A percentile compares a stretch with the other conserved stretches of the same genome.
Conservation (phyloP, 768 basidiomycete species). For the Hysterangium stoloniferum region DNA sequence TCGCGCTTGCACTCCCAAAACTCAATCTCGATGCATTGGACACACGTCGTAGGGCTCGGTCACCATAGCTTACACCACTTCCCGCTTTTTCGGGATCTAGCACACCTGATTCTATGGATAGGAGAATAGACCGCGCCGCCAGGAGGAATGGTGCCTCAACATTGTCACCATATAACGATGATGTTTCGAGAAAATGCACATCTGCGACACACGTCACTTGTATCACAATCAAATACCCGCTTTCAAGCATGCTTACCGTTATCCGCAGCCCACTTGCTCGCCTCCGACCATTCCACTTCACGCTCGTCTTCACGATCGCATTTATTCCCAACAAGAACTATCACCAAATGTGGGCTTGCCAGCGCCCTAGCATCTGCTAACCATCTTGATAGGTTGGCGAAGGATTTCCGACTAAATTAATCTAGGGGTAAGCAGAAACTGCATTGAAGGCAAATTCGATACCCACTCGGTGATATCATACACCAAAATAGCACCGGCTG, state of each 20-base stretch:
- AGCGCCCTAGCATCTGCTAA: slow-evolving; percentile 88
- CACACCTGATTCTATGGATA: slow-evolving; percentile 83
- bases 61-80: slow-evolving; percentile 94
- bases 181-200: slow-evolving; percentile 89
- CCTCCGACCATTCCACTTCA: slow-evolving; percentile 94
- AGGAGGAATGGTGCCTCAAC: slow-evolving; percentile 86
- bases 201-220: slow-evolving; percentile 37
- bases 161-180: slow-evolving; percentile 88
- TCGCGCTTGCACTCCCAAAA: slow-evolving; percentile 67
- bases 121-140: slow-evolving; percentile 78
- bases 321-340: slow-evolving; percentile 92
- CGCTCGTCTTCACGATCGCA: slow-evolving; percentile 90
- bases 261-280: slow-evolving; percentile 91
- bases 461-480: slow-evolving; percentile 87
- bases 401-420: slow-evolving; percentile 69
- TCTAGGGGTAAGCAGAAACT: slow-evolving; percentile 13
- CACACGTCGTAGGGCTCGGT: slow-evolving; percentile 83
- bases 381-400: slow-evolving; percentile 80
- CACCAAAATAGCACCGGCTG: slow-evolving; percentile 85
- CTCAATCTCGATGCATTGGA: slow-evolving; percentile 86
- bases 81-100: slow-evolving; percentile 93
- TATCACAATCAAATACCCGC: neutral
- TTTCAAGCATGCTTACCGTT: slow-evolving; percentile 51
- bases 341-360: slow-evolving; percentile 85
- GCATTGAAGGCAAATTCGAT: neutral